A percentile compares a stretch with the other conserved stretches of the same genome.
phyloP scores from a whole-genome alignment of 2,329 filamentous ascomycete genomes.

The Colletotrichum sp. region DNA sequence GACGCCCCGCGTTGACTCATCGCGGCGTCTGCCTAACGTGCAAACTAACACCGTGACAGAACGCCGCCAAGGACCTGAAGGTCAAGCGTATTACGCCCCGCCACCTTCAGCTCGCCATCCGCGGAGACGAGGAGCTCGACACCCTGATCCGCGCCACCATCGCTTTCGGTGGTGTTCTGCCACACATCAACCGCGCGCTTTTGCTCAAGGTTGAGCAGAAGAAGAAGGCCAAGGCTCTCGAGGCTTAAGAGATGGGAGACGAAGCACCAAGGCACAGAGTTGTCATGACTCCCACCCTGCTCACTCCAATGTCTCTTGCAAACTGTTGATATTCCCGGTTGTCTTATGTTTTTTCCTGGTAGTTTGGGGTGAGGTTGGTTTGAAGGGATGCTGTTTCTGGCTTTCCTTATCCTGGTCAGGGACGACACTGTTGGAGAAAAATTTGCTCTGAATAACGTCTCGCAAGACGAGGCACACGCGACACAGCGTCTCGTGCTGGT shows the following conservation, averaged over 20 bases:
- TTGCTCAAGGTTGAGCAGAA: conserved; percentile 96
- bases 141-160: conserved; percentile 97
- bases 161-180: conserved; percentile 96
- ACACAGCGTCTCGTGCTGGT: neutral
- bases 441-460: neutral
- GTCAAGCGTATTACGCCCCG: conserved; percentile 99
- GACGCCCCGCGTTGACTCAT: conserved; percentile 3
- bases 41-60: conserved; percentile 50
- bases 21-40: neutral
- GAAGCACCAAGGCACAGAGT: conserved; percentile 3
- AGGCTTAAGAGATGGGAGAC: conserved; percentile 13
- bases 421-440: conserved; percentile 1
- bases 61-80: conserved; percentile 98
- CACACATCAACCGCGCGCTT: conserved; percentile 97
- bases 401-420: conserved; percentile 10
- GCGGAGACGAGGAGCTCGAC: conserved; percentile 97
- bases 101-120: conserved; percentile 96
- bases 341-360: conserved; percentile 8
- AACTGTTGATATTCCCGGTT: conserved; percentile 9
- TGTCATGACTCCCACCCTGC: conserved; percentile 21
- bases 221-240: conserved; percentile 74
- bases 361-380: conserved; percentile 4
- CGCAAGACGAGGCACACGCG: neutral
- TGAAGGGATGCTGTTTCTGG: conserved; percentile 4
- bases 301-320: neutral